A percentile compares a stretch with the other conserved stretches of the same genome.
These are phyloP conservation scores for Persicaria tinctoria DNA, from an alignment of 148 eudicot species.

Conservation along the genomic window DNA sequence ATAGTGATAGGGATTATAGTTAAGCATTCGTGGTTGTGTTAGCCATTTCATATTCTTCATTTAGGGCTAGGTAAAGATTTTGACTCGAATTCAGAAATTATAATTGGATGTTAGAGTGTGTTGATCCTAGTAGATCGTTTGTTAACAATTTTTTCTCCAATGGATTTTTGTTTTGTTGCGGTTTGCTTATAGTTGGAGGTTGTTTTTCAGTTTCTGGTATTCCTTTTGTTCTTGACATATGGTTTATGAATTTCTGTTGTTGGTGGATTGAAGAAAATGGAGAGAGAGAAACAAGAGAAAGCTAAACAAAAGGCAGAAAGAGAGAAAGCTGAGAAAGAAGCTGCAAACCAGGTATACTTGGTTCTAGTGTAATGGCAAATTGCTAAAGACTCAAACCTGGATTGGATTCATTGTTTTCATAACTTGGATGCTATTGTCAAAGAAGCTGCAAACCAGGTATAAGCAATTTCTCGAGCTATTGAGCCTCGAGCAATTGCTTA, in stretches of 20 bases:
- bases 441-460: too few species aligned
- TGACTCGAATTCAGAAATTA: background rate
- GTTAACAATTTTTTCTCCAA: background rate
- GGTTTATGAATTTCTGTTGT: background rate
- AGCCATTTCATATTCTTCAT: background rate
- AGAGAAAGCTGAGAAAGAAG: constrained; percentile 33
- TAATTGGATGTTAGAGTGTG: background rate
- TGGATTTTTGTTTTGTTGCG: background rate
- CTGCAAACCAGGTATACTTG: constrained; percentile 36
- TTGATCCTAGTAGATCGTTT: background rate
- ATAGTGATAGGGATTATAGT: background rate
- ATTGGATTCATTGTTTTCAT: background rate
- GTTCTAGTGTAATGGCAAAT: constrained; percentile 19
- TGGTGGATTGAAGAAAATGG: constrained; percentile 39
- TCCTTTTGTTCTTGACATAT: background rate
- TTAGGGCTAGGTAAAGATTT: background rate
- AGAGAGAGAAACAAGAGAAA: constrained; percentile 45
- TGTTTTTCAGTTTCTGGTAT: background rate
- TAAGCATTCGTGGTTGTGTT: background rate
- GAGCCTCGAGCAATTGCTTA: background rate
- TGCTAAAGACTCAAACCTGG: background rate
- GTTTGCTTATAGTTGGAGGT: background rate
- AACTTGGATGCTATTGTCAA: background rate
- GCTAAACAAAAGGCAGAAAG: constrained; percentile 28
- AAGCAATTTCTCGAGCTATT: too few species aligned